A percentile compares a stretch with the other conserved stretches of the same genome.
Conservation (phyloP, 805 yeast genomes). For the Candida mattraensis region DNA sequence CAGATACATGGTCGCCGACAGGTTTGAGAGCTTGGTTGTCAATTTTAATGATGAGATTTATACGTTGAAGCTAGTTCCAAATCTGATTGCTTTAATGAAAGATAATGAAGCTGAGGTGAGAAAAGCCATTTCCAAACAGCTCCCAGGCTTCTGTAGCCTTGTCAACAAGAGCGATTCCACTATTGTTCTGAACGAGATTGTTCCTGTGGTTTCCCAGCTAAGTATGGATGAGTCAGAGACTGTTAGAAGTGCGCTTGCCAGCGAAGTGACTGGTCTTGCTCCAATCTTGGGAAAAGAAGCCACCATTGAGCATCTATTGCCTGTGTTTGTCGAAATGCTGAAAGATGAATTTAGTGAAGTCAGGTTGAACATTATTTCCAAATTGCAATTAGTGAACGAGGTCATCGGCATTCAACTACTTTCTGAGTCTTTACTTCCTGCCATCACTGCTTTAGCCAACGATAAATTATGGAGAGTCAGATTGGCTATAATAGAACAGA, state of each 20-base stretch:
- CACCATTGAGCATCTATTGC: conserved; percentile 79
- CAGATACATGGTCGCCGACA: conserved; percentile 96
- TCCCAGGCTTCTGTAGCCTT: conserved; percentile 69
- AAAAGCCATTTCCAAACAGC: conserved; percentile 89
- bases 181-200: conserved; percentile 62
- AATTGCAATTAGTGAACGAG: conserved; percentile 87
- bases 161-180: conserved; percentile 42
- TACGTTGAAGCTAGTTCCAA: conserved; percentile 63
- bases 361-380: conserved; percentile 88
- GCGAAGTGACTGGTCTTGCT: conserved; percentile 82
- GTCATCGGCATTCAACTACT: conserved; percentile 89
- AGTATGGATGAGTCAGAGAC: conserved; percentile 90
- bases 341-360: conserved; percentile 98
- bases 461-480: conserved; percentile 98
- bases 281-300: conserved; percentile 82
- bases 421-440: conserved; percentile 87
- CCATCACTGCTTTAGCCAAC: conserved; percentile 92
- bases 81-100: conserved; percentile 74
- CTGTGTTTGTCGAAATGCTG: conserved; percentile 87
- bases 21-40: conserved; percentile 71
- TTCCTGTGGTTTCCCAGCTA: conserved; percentile 81
- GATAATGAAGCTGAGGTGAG: conserved; percentile 97
- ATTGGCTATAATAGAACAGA: conserved; percentile 93
- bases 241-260: conserved; percentile 90
- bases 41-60: conserved; percentile 58